Base-by-base conservation (phyloP, 345 rosid genomes). In the Anastatica hierochuntica region DNA sequence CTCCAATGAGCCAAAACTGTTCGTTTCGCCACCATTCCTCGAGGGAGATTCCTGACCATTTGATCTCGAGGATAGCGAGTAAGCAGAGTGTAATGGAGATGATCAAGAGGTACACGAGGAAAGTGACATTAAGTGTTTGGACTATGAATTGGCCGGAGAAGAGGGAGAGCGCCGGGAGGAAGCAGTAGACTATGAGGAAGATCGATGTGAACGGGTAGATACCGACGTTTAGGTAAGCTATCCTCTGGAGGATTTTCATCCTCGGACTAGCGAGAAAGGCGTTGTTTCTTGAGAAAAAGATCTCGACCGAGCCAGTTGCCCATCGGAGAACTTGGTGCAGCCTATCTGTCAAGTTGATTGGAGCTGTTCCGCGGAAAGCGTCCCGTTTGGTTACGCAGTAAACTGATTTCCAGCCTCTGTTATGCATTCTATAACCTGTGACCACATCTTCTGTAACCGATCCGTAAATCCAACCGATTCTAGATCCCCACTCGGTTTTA, bases 21-120 rank as follows among this genome's bases (percentile, higher is more conserved):
- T 90, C 98, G 43, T 87, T 90, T 58, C 98, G 70, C 98, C 98
- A 87, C 96, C 96, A 87, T 53, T 90, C 98, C 52, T 90, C 98
- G 1, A 90, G 72, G 12, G 72, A 81, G 43, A 90, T 90, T n/a
- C 98, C 98, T 6, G 98, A 90, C 98, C 98, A 90, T 75, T 82
- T 87, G 51, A 90, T 79, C 79, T 90, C 98, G 4, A 90, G 96
- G 43, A 90, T 38, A 10, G 98, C 98, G 4, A 90, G 88, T 46
- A 81, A 33, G 49, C 85, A 79, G 13, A 90, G 76, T 3, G 92
- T 87, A 23, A 90, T 49, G 3, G 95, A 76, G 60, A 90, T 90
- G 59, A 54, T 57, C 10, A 90, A 77, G 48, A 90, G 90, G 72
- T 90, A 90, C 10, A 67, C 42, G 5, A 90, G 88, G 76, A 87